Evolutionary conservation across 2,329 filamentous ascomycete species (phyloP).

Genomic region (Capronia epimyces): DNA sequence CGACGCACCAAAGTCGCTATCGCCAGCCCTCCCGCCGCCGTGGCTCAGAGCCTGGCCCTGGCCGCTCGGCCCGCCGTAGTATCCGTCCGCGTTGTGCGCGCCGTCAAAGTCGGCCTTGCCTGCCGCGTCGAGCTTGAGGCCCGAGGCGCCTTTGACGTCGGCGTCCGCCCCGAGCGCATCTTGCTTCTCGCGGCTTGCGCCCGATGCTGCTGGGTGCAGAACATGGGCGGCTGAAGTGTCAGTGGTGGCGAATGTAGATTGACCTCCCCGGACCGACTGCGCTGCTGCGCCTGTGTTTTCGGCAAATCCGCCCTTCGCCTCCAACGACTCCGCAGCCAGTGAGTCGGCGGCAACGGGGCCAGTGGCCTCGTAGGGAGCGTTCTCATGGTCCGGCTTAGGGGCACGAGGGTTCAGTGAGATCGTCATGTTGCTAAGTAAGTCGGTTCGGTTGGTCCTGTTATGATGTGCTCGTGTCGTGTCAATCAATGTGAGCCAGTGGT

Average conservation of each 20-base stretch:
- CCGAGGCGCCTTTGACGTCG: slow-evolving; percentile 34
- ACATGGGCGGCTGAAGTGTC: slow-evolving; percentile 50
- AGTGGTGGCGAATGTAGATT: slow-evolving; percentile 53
- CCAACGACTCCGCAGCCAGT: slow-evolving; percentile 67
- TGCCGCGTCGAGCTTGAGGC: slow-evolving; percentile 37
- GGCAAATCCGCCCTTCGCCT: slow-evolving; percentile 55
- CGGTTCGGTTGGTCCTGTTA: neutral
- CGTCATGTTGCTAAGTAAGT: neutral
- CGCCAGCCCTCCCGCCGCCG: slow-evolving; percentile 24
- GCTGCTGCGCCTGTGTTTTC: slow-evolving; percentile 53
- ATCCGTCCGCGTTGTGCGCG: slow-evolving; percentile 34
- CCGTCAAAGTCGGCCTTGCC: slow-evolving; percentile 39
- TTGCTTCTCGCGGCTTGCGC: slow-evolving; percentile 42
- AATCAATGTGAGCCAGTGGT: neutral
- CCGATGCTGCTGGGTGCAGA: slow-evolving; percentile 46
- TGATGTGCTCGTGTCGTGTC: neutral
- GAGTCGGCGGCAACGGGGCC: slow-evolving; percentile 64
- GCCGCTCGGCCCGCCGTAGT: slow-evolving; percentile 31
- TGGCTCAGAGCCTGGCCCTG: slow-evolving; percentile 19
- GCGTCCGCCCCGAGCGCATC: slow-evolving; percentile 41
- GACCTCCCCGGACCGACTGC: slow-evolving; percentile 46
- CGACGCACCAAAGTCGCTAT: slow-evolving; percentile 16
- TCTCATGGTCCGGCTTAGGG: slow-evolving; percentile 45
- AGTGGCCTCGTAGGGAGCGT: slow-evolving; percentile 55
- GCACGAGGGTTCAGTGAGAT: slow-evolving; percentile 22